Evolutionary conservation across 805 yeast species (phyloP).

Genomic region (Lipomyces yamadae): DNA sequence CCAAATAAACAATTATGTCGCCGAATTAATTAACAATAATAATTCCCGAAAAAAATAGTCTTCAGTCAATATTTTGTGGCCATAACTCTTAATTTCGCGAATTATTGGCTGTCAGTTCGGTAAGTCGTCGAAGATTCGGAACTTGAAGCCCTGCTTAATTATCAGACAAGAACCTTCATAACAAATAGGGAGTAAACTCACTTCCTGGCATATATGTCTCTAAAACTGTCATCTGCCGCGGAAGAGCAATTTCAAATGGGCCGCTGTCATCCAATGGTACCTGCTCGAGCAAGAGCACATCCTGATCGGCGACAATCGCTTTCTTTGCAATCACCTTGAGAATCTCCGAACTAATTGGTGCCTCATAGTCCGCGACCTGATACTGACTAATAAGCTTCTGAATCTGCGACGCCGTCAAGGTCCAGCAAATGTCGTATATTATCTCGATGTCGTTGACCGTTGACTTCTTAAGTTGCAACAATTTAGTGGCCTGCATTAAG

Average conservation of each 20-base stretch:
- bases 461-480: conserved; percentile 88
- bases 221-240: conserved; percentile 72
- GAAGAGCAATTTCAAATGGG: conserved; percentile 49
- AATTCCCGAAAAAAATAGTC: no score
- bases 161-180: neutral
- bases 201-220: conserved; percentile 86
- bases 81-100: neutral
- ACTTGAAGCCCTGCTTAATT: conserved; percentile 57
- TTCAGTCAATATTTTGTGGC: no score
- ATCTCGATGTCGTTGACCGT: conserved; percentile 88
- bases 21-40: neutral
- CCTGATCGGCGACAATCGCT: conserved; percentile 53
- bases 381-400: conserved; percentile 90
- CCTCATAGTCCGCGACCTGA: conserved; percentile 90
- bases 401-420: conserved; percentile 91
- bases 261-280: conserved; percentile 49
- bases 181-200: conserved; percentile 41
- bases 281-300: conserved; percentile 49
- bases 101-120: conserved; percentile 58
- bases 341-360: conserved; percentile 84
- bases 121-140: conserved; percentile 85
- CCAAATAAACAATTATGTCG: neutral
- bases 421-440: conserved; percentile 92
- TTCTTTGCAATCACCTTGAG: conserved; percentile 70
- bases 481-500: conserved; percentile 88